Conservation (phyloP, 2,329 filamentous ascomycete genomes). For the Fusarium begoniae region DNA sequence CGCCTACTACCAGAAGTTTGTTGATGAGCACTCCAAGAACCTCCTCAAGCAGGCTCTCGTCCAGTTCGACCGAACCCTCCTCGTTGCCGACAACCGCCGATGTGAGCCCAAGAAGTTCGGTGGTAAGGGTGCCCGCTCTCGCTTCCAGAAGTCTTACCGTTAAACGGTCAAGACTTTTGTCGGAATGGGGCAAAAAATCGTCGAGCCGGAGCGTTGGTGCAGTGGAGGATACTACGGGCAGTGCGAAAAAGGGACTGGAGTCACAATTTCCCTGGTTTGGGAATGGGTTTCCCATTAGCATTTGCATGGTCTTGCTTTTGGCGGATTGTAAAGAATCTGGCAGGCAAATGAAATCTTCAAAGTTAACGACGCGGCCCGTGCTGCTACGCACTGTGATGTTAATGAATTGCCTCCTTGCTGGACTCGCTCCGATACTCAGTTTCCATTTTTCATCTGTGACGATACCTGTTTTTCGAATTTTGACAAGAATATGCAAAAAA, state of each 20-base stretch:
- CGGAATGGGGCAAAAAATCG: conserved; percentile 33
- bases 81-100: conserved; percentile 98
- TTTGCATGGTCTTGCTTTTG: conserved; percentile 63
- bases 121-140: conserved; percentile 91
- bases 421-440: conserved; percentile 17
- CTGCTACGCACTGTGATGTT: conserved; percentile 36
- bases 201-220: conserved; percentile 34
- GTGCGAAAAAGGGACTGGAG: conserved; percentile 50
- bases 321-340: conserved; percentile 59
- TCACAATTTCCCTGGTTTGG: conserved; percentile 52
- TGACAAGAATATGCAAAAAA: neutral
- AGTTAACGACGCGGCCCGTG: conserved; percentile 46
- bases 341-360: conserved; percentile 62
- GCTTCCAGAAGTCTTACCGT: conserved; percentile 99
- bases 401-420: conserved; percentile 39
- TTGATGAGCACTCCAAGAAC: conserved; percentile 99
- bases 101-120: conserved; percentile 99
- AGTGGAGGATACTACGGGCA: conserved; percentile 40
- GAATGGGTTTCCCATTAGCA: conserved; percentile 57
- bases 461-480: neutral
- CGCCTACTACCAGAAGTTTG: conserved; percentile 99
- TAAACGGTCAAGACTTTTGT: conserved; percentile 60
- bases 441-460: neutral
- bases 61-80: conserved; percentile 94
- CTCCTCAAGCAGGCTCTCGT: conserved; percentile 96